These are phyloP conservation scores for Penicillium oxalicum DNA, from an alignment of 2,329 filamentous ascomycete species.

Conservation along the genomic window DNA sequence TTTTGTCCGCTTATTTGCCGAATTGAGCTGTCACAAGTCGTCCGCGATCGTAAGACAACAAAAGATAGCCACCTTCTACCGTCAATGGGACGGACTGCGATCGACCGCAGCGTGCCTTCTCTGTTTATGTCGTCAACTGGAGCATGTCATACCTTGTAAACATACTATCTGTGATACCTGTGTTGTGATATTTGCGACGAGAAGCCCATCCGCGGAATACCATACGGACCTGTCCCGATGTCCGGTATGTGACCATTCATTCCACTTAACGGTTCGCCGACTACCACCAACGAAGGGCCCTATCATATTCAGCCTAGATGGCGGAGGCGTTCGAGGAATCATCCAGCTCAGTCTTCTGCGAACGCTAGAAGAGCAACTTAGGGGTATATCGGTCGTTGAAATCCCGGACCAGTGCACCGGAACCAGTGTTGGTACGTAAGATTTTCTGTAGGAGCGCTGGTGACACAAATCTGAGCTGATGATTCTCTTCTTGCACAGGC, in stretches of 20 bases:
- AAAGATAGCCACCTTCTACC: neutral
- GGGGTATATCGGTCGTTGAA: slow-evolving; percentile 1
- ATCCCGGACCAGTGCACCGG: slow-evolving; percentile 9
- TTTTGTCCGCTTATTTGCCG: no score
- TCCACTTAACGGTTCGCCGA: slow-evolving; percentile 4
- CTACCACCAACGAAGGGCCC: slow-evolving; percentile 17
- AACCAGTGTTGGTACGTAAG: slow-evolving; percentile 17
- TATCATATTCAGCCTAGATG: slow-evolving; percentile 14
- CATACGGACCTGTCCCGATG: slow-evolving; percentile 4
- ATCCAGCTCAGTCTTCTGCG: slow-evolving; percentile 14
- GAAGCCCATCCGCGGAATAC: slow-evolving; percentile 3
- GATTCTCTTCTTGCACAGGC: slow-evolving; percentile 1
- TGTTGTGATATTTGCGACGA: slow-evolving; percentile 9
- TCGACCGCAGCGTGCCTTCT: slow-evolving; percentile 4
- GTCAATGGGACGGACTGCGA: neutral
- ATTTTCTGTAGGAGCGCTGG: no score
- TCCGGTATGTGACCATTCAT: slow-evolving; percentile 3
- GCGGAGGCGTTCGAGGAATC: slow-evolving; percentile 16
- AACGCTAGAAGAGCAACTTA: slow-evolving; percentile 11
- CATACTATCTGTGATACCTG: slow-evolving; percentile 18
- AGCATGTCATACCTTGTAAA: slow-evolving; percentile 15
- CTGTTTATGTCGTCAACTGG: slow-evolving; percentile 13
- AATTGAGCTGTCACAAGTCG: no score
- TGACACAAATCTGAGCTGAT: no score
- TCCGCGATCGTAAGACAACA: no score